Evolutionary conservation across 805 yeast species (phyloP), one percentile per base, ranked within the genome.

Genomic region (Lachancea kluyveri): DNA sequence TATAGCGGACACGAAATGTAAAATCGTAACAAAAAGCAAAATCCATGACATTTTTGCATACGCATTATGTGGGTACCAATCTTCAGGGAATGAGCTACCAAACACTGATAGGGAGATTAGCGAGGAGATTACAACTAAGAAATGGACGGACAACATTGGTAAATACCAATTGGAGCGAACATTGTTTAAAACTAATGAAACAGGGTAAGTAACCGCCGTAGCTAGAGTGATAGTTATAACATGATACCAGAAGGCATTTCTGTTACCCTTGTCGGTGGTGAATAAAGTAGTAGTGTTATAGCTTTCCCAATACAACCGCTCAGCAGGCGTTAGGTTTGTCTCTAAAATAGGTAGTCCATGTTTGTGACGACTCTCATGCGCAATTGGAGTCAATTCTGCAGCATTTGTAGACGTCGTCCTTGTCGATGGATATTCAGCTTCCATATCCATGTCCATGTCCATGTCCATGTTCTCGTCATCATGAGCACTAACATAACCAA

Each of bases 241-340:
- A 48, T 87, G 96, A 24, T 64, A 45, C 41, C 65, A 64, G 17
- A 87, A 59, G 1, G 77, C 68, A 9, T 64, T 37, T 35, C 74
- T 69, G 42, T 68, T 67, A 3, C 74, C 67, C 18, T 29, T 26
- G 0, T 67, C 68, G 8, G 72, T 50, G 6, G 72, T 76, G 59
- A 84, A 76, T 54, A 69, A 87, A 3, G 85, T 77, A 2, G 90
- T 79, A 9, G 94, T 75, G 49, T 82, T 76, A 58, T 87, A 88
- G 16, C 58, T 52, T 29, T 75, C 77, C 96, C 96, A 88, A 57
- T 70, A 88, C 17, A 67, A 52, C 34, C 75, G 62, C 55, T 87
- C 95, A 26, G 76, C 81, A 1, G 88, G 79, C 11, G 77, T 67
- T 29, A 88, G 66, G 12, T 72, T 49, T 2, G 82, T 79, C 37